Evolutionary conservation across 2,329 filamentous ascomycete species (phyloP).

Genomic region (Pseudofabraea citricarpa): DNA sequence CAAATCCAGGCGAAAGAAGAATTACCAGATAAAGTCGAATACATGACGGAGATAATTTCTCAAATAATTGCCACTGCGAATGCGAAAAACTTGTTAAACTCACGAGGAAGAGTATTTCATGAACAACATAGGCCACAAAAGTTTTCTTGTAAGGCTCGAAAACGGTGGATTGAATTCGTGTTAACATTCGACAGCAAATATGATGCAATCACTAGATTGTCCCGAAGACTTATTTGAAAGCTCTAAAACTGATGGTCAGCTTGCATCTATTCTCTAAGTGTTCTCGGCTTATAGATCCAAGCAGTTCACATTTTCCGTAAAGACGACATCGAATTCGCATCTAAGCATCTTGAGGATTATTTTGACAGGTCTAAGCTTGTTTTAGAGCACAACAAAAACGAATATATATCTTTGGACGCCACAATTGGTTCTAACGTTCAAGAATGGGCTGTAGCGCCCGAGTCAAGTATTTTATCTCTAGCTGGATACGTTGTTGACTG

Average conservation of each 20-base stretch:
- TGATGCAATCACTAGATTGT: not conserved
- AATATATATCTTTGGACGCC: not conserved
- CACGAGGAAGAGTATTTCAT: not conserved
- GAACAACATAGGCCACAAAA: too few species aligned
- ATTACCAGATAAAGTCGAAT: not conserved
- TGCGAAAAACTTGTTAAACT: not conserved
- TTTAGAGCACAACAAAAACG: not conserved
- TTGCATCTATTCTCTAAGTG: not conserved
- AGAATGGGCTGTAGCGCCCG: slow-evolving; percentile 1
- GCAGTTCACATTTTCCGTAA: not conserved
- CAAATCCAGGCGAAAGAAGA: not conserved
- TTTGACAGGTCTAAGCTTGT: not conserved
- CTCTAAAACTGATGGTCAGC: not conserved
- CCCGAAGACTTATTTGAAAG: not conserved
- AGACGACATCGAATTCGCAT: slow-evolving; percentile 1
- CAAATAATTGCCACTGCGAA: not conserved
- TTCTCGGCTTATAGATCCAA: not conserved
- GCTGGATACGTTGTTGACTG: not conserved
- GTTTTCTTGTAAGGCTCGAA: not conserved
- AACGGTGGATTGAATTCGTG: not conserved
- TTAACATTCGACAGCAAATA: not conserved
- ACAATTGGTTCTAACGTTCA: slow-evolving; percentile 1
- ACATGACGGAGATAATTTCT: not conserved
- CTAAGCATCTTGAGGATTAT: slow-evolving; percentile 3
- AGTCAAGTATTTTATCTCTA: slow-evolving; percentile 1